Evolutionary conservation across 176 grass and related monocot species (phyloP), one percentile per base, ranked within the genome.

Genomic region (Urochloa ruziziensis): DNA sequence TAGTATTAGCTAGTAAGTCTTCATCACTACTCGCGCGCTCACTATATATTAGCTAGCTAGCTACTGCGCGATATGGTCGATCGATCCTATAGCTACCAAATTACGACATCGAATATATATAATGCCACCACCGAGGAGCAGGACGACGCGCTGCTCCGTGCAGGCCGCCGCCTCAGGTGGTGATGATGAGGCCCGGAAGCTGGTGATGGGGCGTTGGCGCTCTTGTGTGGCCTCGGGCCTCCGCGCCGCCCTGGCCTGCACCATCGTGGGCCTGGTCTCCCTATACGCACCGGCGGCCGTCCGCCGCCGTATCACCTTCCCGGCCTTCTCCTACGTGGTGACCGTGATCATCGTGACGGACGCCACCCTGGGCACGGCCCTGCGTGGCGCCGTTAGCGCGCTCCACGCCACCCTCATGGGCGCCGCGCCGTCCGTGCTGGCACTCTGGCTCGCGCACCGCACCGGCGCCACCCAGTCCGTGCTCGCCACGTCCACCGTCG

Each of bases 321-420:
- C 94, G 0, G 94, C 94, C 46, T 94, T 97, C 77, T 92, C 94
- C 54, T 92, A 97, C 16, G 94, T 97, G 0, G 78, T 80, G 15
- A 84, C 94, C 17, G 86, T 92, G 40, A 86, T 97, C 70, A 58
- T 90, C 65, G 80, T 89, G 15, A 86, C 84, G 17, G 90, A 94
- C 70, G 94, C 91, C 33, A 94, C 85, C 27, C 67, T 97, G 1
- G 94, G 90, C 10, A 82, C 84, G 2, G 58, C 91, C 37, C 61
- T 97, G 47, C 82, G 80, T 2, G 90, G 85, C 9, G 49, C 88
- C 3, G 54, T 81, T 9, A 82, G 84, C 19, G 87, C 88, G 21
- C 18, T 94, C 39, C 93, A 91, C 5, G 92, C 85, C 51, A 90
- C 91, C 1, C 42, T 87, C n/a, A 87, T 97, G 68, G 94, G 94